These are phyloP conservation scores for Volvox reticuliferus DNA, from an alignment of 139 green algal species.

Conservation along the genomic window DNA sequence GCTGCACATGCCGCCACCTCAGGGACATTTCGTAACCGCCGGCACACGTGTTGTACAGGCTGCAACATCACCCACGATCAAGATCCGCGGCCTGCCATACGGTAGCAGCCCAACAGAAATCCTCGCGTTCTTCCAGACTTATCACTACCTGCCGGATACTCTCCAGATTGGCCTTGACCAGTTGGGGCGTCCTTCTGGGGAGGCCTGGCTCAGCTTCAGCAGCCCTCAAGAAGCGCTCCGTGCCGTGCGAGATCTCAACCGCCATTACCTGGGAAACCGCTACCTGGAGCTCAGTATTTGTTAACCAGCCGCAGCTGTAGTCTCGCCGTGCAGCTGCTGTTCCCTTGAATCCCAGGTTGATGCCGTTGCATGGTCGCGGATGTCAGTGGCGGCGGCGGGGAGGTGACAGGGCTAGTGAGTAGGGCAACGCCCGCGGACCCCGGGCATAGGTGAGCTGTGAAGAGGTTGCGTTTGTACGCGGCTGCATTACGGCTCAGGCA, in stretches of 20 bases:
- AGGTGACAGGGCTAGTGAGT: no score
- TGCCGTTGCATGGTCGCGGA: no score
- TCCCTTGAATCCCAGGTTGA: background rate
- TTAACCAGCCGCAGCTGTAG: slow-evolving; percentile 9
- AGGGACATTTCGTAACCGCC: background rate
- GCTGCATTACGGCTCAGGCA: no score
- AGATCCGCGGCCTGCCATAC: slow-evolving; percentile 76
- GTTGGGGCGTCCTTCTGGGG: slow-evolving; percentile 66
- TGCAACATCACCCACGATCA: slow-evolving; percentile 48
- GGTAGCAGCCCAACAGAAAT: slow-evolving; percentile 58
- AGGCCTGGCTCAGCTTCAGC: slow-evolving; percentile 74
- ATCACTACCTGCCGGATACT: slow-evolving; percentile 68
- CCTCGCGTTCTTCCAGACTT: slow-evolving; percentile 72
- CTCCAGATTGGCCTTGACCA: slow-evolving; percentile 76
- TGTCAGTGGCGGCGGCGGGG: no score
- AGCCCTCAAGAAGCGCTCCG: slow-evolving; percentile 64
- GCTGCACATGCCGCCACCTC: slow-evolving; percentile 18
- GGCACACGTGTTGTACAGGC: slow-evolving; percentile 43
- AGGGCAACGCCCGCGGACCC: no score
- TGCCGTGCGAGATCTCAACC: slow-evolving; percentile 71
- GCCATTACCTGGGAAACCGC: slow-evolving; percentile 75
- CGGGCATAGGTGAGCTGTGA: no score
- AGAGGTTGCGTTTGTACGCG: no score
- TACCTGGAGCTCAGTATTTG: slow-evolving; percentile 74
- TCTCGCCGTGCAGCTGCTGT: background rate